A percentile compares a stretch with the other conserved stretches of the same genome.
These are phyloP conservation scores for Trichoderma citrinoviride DNA, from an alignment of 2,329 filamentous ascomycete species.

Conservation along the genomic window DNA sequence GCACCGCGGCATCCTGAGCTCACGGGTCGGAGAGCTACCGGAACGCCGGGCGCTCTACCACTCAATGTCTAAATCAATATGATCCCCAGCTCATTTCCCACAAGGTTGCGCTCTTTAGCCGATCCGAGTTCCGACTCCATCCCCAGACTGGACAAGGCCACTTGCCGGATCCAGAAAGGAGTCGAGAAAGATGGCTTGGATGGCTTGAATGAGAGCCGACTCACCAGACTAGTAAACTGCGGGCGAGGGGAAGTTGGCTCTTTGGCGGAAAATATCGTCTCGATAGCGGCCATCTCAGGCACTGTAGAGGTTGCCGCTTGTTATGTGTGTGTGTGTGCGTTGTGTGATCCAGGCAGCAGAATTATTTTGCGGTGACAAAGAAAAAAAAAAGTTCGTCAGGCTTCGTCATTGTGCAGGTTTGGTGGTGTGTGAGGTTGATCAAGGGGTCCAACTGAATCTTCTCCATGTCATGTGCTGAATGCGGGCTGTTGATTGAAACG, in stretches of 20 bases:
- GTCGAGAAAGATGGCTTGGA: neutral
- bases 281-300: no score
- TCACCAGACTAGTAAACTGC: no score
- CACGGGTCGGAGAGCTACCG: neutral
- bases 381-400: neutral
- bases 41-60: neutral
- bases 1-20: no score
- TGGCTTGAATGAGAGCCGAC: neutral
- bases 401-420: neutral
- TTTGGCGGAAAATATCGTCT: neutral
- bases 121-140: neutral
- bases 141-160: neutral
- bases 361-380: neutral
- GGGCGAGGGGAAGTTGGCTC: neutral
- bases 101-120: neutral
- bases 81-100: neutral
- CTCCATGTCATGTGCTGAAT: neutral
- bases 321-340: neutral
- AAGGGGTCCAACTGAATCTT: neutral
- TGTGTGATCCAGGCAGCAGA: neutral
- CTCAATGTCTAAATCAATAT: neutral
- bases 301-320: no score
- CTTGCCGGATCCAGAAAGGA: neutral
- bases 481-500: neutral
- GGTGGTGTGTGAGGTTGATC: constrained; percentile 3